These are phyloP conservation scores for Candida parachauliodes DNA, from an alignment of 805 yeast species.

Conservation along the genomic window DNA sequence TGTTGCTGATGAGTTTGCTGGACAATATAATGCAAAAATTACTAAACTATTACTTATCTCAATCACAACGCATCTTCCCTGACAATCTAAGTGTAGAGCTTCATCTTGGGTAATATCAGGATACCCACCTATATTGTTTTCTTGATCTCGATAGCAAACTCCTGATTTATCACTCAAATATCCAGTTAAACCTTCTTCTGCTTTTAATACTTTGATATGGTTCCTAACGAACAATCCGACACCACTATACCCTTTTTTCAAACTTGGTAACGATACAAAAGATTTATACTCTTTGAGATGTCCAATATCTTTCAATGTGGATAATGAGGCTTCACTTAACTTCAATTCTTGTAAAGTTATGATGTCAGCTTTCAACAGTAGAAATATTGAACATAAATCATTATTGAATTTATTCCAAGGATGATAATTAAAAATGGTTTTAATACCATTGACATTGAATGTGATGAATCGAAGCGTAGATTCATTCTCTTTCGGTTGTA, in stretches of 20 bases:
- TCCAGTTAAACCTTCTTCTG: slow-evolving; percentile 93
- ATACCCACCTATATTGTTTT: slow-evolving; percentile 68
- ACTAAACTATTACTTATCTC: slow-evolving; percentile 66
- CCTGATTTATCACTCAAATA: slow-evolving; percentile 24
- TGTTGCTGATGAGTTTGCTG: slow-evolving; percentile 79
- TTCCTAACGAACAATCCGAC: slow-evolving; percentile 72
- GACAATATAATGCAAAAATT: slow-evolving; percentile 74
- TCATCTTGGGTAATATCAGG: slow-evolving; percentile 37
- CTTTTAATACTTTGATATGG: slow-evolving; percentile 54
- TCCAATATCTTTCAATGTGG: slow-evolving; percentile 41
- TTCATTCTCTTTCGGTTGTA: slow-evolving; percentile 5
- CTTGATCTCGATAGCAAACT: slow-evolving; percentile 17
- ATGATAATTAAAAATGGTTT: slow-evolving; percentile 74
- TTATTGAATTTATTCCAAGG: slow-evolving; percentile 67
- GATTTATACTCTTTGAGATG: slow-evolving; percentile 54
- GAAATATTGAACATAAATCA: slow-evolving; percentile 44
- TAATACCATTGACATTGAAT: slow-evolving; percentile 82
- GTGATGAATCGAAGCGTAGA: slow-evolving; percentile 48
- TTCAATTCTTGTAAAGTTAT: slow-evolving; percentile 88
- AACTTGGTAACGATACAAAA: slow-evolving; percentile 64
- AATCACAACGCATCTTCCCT: slow-evolving; percentile 77
- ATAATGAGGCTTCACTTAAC: slow-evolving; percentile 29
- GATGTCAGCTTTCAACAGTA: slow-evolving; percentile 62
- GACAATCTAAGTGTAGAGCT: slow-evolving; percentile 58
- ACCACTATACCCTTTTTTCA: slow-evolving; percentile 84